Conservation (phyloP, 2,329 filamentous ascomycete genomes). For the Raffaelea ambrosiae region DNA sequence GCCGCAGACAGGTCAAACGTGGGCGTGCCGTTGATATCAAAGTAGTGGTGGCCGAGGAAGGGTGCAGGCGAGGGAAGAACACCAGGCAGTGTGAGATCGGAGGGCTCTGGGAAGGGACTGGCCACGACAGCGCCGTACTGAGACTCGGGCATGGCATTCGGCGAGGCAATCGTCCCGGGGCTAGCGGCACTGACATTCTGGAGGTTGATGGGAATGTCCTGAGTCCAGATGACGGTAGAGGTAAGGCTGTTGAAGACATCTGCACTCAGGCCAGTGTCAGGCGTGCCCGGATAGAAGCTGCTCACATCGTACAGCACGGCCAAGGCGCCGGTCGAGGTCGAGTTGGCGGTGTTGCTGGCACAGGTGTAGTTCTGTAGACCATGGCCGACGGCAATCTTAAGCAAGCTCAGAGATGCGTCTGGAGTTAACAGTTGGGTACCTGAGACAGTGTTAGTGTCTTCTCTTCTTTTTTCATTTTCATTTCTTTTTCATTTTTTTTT, state of each 20-base stretch:
- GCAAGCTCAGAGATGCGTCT: conserved; percentile 29
- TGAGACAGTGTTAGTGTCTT: conserved; percentile 15
- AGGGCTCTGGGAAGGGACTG: conserved; percentile 34
- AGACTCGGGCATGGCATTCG: conserved; percentile 19
- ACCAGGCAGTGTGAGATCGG: conserved; percentile 24
- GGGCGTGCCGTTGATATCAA: conserved; percentile 44
- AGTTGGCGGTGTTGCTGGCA: conserved; percentile 21
- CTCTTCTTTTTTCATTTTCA: too few relatives aligned
- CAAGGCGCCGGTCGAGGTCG: conserved; percentile 40
- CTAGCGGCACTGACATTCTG: conserved; percentile 18
- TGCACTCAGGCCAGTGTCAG: conserved; percentile 25
- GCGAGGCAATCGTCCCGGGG: conserved; percentile 14
- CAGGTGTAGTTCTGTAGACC: conserved; percentile 66
- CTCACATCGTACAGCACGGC: conserved; percentile 53
- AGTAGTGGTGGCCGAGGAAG: conserved; percentile 59
- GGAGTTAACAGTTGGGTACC: conserved; percentile 35
- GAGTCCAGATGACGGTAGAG: conserved; percentile 28
- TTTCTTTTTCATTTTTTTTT: too few relatives aligned
- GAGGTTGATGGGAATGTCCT: conserved; percentile 40
- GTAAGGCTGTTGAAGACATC: conserved; percentile 32
- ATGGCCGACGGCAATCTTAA: conserved; percentile 52
- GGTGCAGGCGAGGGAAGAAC: conserved; percentile 21
- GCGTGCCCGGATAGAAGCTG: conserved; percentile 37
- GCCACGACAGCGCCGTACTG: conserved; percentile 32
- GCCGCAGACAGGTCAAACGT: conserved; percentile 47